Percentiles rank a stretch among this genome's conserved stretches.
Evolutionary conservation across 164 flowering plant species (phyloP).

Genomic region (Vitis cinerea): DNA sequence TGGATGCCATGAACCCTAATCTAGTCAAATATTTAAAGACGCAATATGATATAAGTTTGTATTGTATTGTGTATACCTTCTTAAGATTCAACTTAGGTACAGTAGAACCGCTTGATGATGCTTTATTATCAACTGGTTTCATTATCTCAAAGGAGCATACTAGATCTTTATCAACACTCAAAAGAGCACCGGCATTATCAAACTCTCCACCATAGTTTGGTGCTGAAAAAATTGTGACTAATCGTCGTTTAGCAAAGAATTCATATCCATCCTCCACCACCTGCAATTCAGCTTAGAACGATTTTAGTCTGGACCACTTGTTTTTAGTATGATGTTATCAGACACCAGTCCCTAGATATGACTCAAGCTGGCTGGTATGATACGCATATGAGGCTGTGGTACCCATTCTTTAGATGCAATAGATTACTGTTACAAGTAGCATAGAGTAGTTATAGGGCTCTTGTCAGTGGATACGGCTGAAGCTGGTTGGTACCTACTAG

Average conservation of each 20-base stretch:
- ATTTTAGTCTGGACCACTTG: background rate
- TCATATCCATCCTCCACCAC: slow-evolving; percentile 69
- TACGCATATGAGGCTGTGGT: too few species aligned
- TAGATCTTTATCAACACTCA: slow-evolving; percentile 50
- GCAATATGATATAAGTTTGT: background rate
- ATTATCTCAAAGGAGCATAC: slow-evolving; percentile 58
- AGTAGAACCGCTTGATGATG: slow-evolving; percentile 32
- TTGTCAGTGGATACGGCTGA: background rate
- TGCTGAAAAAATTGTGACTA: slow-evolving; percentile 63
- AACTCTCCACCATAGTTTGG: slow-evolving; percentile 67
- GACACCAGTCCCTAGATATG: too few species aligned
- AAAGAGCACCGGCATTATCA: slow-evolving; percentile 60
- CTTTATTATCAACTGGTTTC: slow-evolving; percentile 32
- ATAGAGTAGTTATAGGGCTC: background rate
- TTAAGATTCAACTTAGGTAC: slow-evolving; percentile 25
- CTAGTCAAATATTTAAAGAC: background rate
- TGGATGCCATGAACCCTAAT: background rate
- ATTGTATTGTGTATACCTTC: slow-evolving; percentile 31
- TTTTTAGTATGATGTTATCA: too few species aligned
- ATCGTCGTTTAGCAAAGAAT: slow-evolving; percentile 52
- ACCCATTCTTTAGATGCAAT: too few species aligned
- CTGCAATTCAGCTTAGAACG: slow-evolving; percentile 18
- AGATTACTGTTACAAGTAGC: background rate
- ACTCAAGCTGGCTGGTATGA: too few species aligned
- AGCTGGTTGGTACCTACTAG: background rate